A percentile compares a stretch with the other conserved stretches of the same genome.
These are phyloP conservation scores for Colletotrichum endophyticum DNA, from an alignment of 2,329 filamentous ascomycete genomes.

Conservation along the genomic window DNA sequence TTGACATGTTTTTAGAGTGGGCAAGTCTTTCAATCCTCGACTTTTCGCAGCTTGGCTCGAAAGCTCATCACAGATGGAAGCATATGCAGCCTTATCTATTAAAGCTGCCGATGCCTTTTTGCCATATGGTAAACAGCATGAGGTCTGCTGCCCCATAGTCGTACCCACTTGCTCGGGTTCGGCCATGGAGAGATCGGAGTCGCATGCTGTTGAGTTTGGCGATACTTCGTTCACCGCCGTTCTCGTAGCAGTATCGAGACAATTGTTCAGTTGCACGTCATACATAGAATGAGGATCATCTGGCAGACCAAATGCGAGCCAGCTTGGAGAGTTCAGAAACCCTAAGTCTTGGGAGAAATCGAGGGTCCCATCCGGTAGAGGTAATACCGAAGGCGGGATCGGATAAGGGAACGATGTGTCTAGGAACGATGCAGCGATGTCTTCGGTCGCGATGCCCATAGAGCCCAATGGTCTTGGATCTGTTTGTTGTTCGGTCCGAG, in stretches of 20 bases:
- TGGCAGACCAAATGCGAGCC: not conserved
- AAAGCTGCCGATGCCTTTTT: not conserved
- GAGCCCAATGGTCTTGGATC: not conserved
- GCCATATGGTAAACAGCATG: not conserved
- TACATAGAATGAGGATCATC: not conserved
- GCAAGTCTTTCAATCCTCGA: not conserved
- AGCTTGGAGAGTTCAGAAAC: not conserved
- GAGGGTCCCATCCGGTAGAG: not conserved
- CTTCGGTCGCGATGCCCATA: not conserved
- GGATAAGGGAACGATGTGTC: not conserved
- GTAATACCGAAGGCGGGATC: not conserved
- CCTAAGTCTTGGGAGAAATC: not conserved
- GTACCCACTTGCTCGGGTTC: not conserved
- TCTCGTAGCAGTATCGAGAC: not conserved
- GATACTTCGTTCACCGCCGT: not conserved
- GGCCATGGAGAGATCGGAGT: not conserved
- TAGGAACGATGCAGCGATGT: not conserved
- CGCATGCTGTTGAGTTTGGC: not conserved
- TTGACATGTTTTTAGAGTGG: not conserved
- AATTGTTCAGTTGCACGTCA: not conserved
- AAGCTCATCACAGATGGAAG: not conserved
- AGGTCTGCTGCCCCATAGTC: not conserved
- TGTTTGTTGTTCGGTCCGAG: not conserved
- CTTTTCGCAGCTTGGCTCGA: rapidly evolving
- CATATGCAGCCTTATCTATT: not conserved